Percentiles rank a stretch among this genome's conserved stretches.
Evolutionary conservation across 345 rosid species (phyloP).

Genomic region (Brassica carinata): DNA sequence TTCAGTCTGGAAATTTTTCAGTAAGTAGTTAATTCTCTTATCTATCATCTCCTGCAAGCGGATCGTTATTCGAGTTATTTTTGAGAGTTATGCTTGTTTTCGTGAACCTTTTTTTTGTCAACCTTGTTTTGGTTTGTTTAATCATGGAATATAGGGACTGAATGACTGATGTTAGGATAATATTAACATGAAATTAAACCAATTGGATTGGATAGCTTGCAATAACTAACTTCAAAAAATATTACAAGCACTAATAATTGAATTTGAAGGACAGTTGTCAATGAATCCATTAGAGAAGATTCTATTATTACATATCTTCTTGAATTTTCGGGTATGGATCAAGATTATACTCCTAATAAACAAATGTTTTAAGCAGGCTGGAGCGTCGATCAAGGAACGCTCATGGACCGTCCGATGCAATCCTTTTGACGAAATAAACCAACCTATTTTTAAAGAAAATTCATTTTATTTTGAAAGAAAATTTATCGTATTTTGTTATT

Average conservation of each 20-base stretch:
- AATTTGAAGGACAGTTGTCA: neutral
- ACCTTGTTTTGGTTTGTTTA: too few species aligned
- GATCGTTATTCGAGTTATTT: too few species aligned
- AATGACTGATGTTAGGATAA: too few species aligned
- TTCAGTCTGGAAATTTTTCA: too few species aligned
- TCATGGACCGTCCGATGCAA: conserved; percentile 23
- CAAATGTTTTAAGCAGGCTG: neutral
- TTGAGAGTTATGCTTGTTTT: too few species aligned
- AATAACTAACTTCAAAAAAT: neutral
- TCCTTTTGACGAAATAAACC: conserved; percentile 14
- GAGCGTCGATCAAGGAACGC: conserved; percentile 24
- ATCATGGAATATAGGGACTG: too few species aligned
- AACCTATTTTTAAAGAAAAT: neutral
- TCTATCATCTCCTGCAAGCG: too few species aligned
- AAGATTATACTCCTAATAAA: conserved; percentile 15
- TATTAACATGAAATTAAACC: too few species aligned
- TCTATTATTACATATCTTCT: neutral
- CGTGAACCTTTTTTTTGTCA: too few species aligned
- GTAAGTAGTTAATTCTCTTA: too few species aligned
- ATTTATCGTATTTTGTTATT: neutral
- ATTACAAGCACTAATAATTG: neutral
- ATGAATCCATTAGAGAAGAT: conserved; percentile 14
- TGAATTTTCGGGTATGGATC: neutral
- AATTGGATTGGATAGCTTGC: neutral
- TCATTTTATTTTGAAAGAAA: too few species aligned